phyloP scores from a whole-genome alignment of 371 early-diverging fungal genomes.

The Rhizopus stolonifer region DNA sequence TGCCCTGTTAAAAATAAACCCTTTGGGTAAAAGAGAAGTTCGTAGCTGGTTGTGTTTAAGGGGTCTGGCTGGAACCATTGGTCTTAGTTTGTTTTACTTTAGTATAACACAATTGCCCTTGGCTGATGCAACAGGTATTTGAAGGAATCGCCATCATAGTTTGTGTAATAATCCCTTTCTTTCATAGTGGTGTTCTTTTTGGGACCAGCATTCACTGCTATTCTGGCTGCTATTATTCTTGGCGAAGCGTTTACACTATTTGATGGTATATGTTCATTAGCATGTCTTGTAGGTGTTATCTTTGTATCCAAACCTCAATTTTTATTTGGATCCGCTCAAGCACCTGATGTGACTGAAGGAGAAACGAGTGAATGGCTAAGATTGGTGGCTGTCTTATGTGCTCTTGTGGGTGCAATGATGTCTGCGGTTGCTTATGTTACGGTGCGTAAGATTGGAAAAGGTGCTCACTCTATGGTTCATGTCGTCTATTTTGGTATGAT shows the following conservation, averaged over 20 bases:
- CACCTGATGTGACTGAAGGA: neutral
- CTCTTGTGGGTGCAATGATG: slow-evolving; percentile 63
- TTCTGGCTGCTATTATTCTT: slow-evolving; percentile 63
- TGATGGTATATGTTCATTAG: slow-evolving; percentile 53
- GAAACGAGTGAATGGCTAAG: slow-evolving; percentile 20
- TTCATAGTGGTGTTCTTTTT: slow-evolving; percentile 70
- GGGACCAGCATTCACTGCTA: slow-evolving; percentile 74
- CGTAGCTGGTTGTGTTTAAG: slow-evolving; percentile 60
- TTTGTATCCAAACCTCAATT: slow-evolving; percentile 68
- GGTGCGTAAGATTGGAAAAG: slow-evolving; percentile 69
- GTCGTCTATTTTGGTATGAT: slow-evolving; percentile 73
- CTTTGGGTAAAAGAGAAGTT: slow-evolving; percentile 54
- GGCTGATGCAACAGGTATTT: slow-evolving; percentile 56
- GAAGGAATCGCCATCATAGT: neutral
- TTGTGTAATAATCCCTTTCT: neutral
- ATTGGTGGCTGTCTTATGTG: slow-evolving; percentile 46
- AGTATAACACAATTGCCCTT: slow-evolving; percentile 66
- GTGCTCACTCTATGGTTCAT: slow-evolving; percentile 71
- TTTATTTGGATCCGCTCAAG: slow-evolving; percentile 42
- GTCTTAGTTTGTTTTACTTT: slow-evolving; percentile 68
- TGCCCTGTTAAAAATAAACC: slow-evolving; percentile 42
- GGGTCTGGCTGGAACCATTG: slow-evolving; percentile 64
- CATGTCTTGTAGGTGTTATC: slow-evolving; percentile 66
- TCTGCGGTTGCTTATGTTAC: slow-evolving; percentile 69
- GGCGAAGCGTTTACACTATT: slow-evolving; percentile 65